phyloP scores from a whole-genome alignment of 352 stramenopile species.

The Phytophthora podocarpi region DNA sequence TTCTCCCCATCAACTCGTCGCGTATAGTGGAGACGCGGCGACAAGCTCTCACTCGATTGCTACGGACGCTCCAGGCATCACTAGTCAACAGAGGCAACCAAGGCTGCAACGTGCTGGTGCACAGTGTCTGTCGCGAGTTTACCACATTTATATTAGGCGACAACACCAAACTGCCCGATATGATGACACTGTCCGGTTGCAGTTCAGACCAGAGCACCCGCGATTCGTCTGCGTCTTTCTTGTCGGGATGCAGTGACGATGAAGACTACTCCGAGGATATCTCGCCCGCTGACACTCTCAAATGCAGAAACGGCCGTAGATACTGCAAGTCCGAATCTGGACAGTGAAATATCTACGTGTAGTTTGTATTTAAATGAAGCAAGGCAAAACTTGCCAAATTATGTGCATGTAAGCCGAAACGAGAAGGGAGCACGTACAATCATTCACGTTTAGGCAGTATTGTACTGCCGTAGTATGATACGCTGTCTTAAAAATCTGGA shows the following conservation, averaged over 20 bases:
- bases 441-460: too few species aligned
- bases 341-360: too few species aligned
- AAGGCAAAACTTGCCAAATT: too few species aligned
- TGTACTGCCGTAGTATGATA: too few species aligned
- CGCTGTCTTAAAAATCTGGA: too few species aligned
- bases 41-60: constrained; percentile 31
- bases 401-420: too few species aligned
- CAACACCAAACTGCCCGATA: constrained; percentile 24
- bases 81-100: constrained; percentile 44
- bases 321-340: background rate
- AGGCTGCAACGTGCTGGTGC: constrained; percentile 35
- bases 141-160: constrained; percentile 33
- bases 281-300: constrained; percentile 2
- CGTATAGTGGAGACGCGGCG: constrained; percentile 24
- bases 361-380: too few species aligned
- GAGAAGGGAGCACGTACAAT: too few species aligned
- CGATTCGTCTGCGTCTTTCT: constrained; percentile 20
- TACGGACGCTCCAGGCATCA: constrained; percentile 33
- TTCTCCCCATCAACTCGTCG: constrained; percentile 27
- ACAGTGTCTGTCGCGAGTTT: constrained; percentile 34
- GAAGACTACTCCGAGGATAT: constrained; percentile 17
- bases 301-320: constrained; percentile 16
- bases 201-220: constrained; percentile 32
- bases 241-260: constrained; percentile 15
- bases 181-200: constrained; percentile 19